phyloP scores from a whole-genome alignment of 345 rosid genomes.

The Rubroshorea leprosula region DNA sequence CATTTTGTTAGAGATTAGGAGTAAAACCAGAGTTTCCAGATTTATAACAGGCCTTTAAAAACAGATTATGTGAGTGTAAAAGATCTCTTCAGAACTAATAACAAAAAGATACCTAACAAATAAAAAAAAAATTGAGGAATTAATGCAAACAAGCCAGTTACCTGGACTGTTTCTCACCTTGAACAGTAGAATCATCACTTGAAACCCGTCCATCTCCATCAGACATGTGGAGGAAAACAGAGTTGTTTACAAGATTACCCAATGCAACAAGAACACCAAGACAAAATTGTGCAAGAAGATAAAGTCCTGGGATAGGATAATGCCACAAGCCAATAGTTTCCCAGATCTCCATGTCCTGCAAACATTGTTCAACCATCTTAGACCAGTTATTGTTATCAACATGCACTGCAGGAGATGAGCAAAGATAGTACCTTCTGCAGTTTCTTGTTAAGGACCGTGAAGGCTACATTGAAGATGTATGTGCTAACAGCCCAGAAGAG shows the following conservation, averaged over 20 bases:
- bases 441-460: conserved; percentile 12
- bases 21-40: too few species aligned
- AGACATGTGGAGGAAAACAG: conserved; percentile 14
- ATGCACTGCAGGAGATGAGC: background rate
- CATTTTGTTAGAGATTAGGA: too few species aligned
- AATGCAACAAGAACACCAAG: conserved; percentile 18
- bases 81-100: too few species aligned
- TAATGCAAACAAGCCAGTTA: background rate
- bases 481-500: conserved; percentile 19
- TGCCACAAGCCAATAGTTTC: conserved; percentile 19
- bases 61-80: too few species aligned
- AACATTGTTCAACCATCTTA: background rate
- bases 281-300: conserved; percentile 15
- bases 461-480: conserved; percentile 17
- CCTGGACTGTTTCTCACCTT: background rate
- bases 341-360: conserved; percentile 19
- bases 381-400: background rate
- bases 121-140: background rate
- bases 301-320: conserved; percentile 19
- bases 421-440: conserved; percentile 5
- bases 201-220: conserved; percentile 10
- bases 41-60: too few species aligned
- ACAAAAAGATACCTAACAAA: background rate
- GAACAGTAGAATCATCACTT: conserved; percentile 9
- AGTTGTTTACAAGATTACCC: conserved; percentile 20